Percentiles rank a stretch among this genome's conserved stretches.
These are phyloP conservation scores for Diaporthe amygdali DNA, from an alignment of 2,329 filamentous ascomycete species.

Conservation along the genomic window DNA sequence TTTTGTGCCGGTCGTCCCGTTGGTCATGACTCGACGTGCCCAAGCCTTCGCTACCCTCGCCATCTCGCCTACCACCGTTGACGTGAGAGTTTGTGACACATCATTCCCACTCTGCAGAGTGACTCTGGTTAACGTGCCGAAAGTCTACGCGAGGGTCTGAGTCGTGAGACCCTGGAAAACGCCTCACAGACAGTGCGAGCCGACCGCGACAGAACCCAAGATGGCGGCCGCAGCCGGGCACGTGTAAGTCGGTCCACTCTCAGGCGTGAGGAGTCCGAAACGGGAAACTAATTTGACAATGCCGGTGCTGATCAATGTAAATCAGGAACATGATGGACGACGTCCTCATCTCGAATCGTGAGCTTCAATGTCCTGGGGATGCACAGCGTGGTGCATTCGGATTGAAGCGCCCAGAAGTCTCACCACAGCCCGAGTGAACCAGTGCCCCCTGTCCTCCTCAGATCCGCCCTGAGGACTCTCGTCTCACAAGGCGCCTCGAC, in stretches of 20 bases:
- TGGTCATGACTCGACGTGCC: not conserved
- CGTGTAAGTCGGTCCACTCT: slow-evolving; percentile 13
- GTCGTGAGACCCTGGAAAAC: not conserved
- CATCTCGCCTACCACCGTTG: not conserved
- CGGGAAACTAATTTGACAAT: not conserved
- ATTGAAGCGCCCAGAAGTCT: not conserved
- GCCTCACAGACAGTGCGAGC: not conserved
- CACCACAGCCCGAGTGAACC: not conserved
- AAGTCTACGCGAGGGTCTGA: not conserved
- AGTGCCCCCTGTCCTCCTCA: slow-evolving; percentile 38
- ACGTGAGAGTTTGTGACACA: not conserved
- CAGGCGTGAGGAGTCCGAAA: not conserved
- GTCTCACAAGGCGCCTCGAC: slow-evolving; percentile 36
- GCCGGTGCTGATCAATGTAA: not conserved
- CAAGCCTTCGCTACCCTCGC: not conserved
- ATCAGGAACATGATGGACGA: slow-evolving; percentile 47
- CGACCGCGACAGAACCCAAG: not conserved
- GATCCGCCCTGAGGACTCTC: slow-evolving; percentile 39
- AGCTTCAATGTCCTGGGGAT: slow-evolving; percentile 15
- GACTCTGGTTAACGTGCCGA: not conserved
- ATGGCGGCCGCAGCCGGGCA: slow-evolving; percentile 15
- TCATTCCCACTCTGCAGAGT: not conserved
- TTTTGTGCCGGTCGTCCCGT: not conserved
- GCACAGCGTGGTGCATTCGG: not conserved
- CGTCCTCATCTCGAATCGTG: slow-evolving; percentile 44